Evolutionary conservation across 2,329 filamentous ascomycete genomes (phyloP), one percentile per base, ranked within the genome.

Genomic region (Xylariaceae sp.): DNA sequence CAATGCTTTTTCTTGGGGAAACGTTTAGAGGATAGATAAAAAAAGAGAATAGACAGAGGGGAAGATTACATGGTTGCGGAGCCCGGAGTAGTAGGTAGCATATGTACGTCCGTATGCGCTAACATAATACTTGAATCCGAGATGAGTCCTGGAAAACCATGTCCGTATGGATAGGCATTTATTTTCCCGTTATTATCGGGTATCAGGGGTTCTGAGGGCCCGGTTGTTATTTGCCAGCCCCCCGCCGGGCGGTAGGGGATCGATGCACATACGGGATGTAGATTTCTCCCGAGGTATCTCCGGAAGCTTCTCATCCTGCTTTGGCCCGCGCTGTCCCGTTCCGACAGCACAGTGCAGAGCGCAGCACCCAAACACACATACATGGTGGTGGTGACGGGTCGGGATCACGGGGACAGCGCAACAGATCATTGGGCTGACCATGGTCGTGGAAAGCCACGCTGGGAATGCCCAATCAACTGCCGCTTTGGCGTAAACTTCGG

Each of bases 311-410:
- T 11, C 8, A 11, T 37, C 35, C 12, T 3, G 35, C 3, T 37
- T 37, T 11, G 35, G 35, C 8, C 8, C 35, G 35, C 35, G 4
- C 35, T 11, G 35, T 37, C 8, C 35, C 8, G 35, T 7, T 37
- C 12, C 35, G 35, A 6, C 8, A 11, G 35, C 12, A 7, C 8
- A 11, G 8, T 11, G 35, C 12, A 9, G 35, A 6, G 5, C 8
- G 8, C 32, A 6, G 35, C 35, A 11, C 8, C 8, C 35, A 37
- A 37, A 37, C 19, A 19, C 19, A 34, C 5, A 11, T 3, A 9
- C 35, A 11, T 11, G 35, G 8, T 46, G 29, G 19, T 41, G 35
- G 42, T 27, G 19, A 40, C 53, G 53, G 51, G 55, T 54, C 55
- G 51, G 55, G 48, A 51, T 47, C 45, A 45, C 42, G 9, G 49